Evolutionary conservation across 2,329 filamentous ascomycete species (phyloP).

Genomic region (Beauveria pseudobassiana): DNA sequence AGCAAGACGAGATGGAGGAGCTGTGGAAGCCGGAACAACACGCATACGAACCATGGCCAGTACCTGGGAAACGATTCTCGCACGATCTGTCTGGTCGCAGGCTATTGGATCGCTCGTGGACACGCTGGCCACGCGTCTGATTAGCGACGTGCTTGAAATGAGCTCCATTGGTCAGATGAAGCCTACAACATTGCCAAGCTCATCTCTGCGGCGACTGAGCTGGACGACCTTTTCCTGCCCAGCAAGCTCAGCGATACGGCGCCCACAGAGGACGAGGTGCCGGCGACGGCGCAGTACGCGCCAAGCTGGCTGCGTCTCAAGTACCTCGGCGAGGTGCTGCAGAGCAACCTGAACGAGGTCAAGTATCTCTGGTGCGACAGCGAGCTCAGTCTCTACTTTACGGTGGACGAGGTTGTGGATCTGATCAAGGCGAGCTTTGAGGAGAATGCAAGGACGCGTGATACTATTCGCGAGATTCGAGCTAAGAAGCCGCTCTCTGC

Average conservation of each 20-base stretch:
- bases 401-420: constrained; percentile 53
- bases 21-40: constrained; percentile 44
- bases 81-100: constrained; percentile 55
- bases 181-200: constrained; percentile 53
- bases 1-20: constrained; percentile 47
- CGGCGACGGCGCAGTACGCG: constrained; percentile 53
- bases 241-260: constrained; percentile 25
- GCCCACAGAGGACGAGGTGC: constrained; percentile 32
- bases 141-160: constrained; percentile 55
- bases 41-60: constrained; percentile 47
- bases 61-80: constrained; percentile 51
- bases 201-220: constrained; percentile 48
- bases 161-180: constrained; percentile 55
- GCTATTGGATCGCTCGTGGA: constrained; percentile 54
- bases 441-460: constrained; percentile 50
- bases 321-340: constrained; percentile 56
- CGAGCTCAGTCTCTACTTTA: constrained; percentile 57
- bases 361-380: constrained; percentile 58
- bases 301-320: constrained; percentile 56
- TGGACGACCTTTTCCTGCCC: constrained; percentile 54
- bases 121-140: constrained; percentile 50
- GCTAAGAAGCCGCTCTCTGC: constrained; percentile 33
- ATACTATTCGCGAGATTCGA: constrained; percentile 51
- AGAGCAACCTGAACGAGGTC: constrained; percentile 59
- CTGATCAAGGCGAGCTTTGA: constrained; percentile 58